These are phyloP conservation scores for Ceriops decandra DNA, from an alignment of 345 rosid species.

Conservation along the genomic window DNA sequence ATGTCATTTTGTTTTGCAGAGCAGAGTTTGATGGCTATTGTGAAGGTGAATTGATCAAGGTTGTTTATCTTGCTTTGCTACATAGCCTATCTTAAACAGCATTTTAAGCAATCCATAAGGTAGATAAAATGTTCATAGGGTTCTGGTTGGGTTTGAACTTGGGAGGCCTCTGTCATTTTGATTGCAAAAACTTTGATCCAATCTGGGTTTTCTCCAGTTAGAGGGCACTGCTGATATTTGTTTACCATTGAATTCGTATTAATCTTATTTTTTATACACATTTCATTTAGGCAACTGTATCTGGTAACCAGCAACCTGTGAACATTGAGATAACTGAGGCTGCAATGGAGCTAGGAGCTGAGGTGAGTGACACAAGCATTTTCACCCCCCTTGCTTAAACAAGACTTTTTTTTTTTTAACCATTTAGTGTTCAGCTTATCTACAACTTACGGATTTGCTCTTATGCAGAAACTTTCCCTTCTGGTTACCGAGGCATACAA, in stretches of 20 bases:
- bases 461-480: slow-evolving; percentile 16
- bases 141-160: too few relatives aligned
- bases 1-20: slow-evolving; percentile 1
- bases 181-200: too few relatives aligned
- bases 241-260: too few relatives aligned
- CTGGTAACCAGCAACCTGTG: slow-evolving; percentile 19
- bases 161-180: too few relatives aligned
- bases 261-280: background rate
- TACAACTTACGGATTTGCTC: background rate
- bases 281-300: background rate
- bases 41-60: slow-evolving; percentile 23
- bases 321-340: slow-evolving; percentile 21
- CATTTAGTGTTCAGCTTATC: background rate
- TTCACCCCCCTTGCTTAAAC: background rate
- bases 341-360: slow-evolving; percentile 21
- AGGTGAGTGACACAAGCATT: slow-evolving; percentile 12
- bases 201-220: too few relatives aligned
- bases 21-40: slow-evolving; percentile 27
- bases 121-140: too few relatives aligned
- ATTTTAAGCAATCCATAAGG: background rate
- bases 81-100: slow-evolving; percentile 3
- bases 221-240: too few relatives aligned
- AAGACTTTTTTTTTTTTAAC: background rate
- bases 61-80: background rate
- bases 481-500: slow-evolving; percentile 23